phyloP scores from a whole-genome alignment of 192 early-diverging fungal genomes.

The Dimargaris cristalligena region DNA sequence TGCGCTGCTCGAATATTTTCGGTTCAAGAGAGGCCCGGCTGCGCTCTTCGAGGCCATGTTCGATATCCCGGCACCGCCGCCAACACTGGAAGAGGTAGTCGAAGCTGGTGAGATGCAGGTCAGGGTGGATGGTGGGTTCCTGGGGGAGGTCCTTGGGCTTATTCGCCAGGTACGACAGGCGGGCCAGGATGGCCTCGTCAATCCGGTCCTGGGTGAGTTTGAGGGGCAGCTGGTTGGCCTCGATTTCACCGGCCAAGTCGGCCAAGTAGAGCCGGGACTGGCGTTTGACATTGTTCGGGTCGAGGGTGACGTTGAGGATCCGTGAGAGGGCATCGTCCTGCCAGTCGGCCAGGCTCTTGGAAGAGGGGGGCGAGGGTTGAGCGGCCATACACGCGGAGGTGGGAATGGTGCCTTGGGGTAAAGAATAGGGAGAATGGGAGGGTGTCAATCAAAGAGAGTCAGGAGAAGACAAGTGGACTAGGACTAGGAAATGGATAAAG shows the following conservation, averaged over 20 bases:
- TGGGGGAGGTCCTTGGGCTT: conserved; percentile 20
- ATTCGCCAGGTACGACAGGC: neutral
- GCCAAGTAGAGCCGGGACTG: neutral
- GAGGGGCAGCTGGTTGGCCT: neutral
- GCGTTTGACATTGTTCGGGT: conserved; percentile 28
- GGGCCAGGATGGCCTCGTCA: neutral
- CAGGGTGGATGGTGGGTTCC: conserved; percentile 10
- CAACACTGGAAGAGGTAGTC: conserved; percentile 53
- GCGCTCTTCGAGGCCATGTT: conserved; percentile 27
- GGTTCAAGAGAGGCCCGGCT: conserved; percentile 32
- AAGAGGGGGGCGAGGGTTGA: too few species aligned
- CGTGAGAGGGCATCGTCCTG: conserved; percentile 64
- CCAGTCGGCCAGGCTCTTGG: conserved; percentile 40
- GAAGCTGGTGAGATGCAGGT: conserved; percentile 21
- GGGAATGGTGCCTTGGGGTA: too few species aligned
- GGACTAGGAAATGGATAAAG: too few species aligned
- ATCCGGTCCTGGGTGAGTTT: neutral
- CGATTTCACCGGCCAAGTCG: neutral
- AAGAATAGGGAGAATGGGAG: too few species aligned
- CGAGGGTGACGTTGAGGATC: conserved; percentile 60
- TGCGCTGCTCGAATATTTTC: conserved; percentile 35
- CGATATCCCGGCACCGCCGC: conserved; percentile 31
- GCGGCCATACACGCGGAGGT: too few species aligned
- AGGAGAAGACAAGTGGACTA: too few species aligned
- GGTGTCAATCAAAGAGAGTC: too few species aligned